Evolutionary conservation across 139 green algal species (phyloP).

Genomic region (Astrephomene gubernaculifera): DNA sequence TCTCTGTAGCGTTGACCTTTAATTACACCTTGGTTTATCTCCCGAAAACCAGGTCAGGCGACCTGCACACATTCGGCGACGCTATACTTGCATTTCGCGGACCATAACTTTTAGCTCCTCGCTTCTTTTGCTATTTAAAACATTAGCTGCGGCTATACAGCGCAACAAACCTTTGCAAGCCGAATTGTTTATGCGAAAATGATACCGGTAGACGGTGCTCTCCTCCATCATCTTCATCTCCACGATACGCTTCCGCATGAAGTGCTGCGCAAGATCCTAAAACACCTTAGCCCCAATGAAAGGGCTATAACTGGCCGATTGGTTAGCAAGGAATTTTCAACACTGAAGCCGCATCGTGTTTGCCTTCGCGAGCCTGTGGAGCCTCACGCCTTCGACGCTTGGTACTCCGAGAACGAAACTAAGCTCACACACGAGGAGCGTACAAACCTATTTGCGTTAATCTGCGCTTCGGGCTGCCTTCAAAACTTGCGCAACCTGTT

Average conservation of each 20-base stretch:
- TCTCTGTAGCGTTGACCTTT: no score
- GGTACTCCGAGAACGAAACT: background rate
- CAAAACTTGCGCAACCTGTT: background rate
- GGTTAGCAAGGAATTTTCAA: background rate
- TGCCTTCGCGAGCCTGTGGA: background rate
- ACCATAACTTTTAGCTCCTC: no score
- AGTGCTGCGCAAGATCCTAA: background rate
- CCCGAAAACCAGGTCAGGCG: no score
- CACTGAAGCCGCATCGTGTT: background rate
- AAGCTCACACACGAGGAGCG: background rate
- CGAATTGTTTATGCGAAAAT: no score
- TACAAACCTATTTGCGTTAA: background rate
- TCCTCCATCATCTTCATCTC: no score
- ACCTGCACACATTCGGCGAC: no score
- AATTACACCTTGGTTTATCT: no score
- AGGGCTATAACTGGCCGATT: background rate
- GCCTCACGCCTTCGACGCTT: background rate
- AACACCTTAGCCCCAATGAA: background rate
- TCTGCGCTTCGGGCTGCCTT: background rate
- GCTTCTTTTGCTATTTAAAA: no score
- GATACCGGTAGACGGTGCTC: no score
- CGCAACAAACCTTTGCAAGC: no score
- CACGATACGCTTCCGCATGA: slow-evolving; percentile 1
- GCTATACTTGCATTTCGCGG: no score
- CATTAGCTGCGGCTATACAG: no score